phyloP scores from a whole-genome alignment of 75 land plant genomes.

The Cunninghamia lanceolata region DNA sequence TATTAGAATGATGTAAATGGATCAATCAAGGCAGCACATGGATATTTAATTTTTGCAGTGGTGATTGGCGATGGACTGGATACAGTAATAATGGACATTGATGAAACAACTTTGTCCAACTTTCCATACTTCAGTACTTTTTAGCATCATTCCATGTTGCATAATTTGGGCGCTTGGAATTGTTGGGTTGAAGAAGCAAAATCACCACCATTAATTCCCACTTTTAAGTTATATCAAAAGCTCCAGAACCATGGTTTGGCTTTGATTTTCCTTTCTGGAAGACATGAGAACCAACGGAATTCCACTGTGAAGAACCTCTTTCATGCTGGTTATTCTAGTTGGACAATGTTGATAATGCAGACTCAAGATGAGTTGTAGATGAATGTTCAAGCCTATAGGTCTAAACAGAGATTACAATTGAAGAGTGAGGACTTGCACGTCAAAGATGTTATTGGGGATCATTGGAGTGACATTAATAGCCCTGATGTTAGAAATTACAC shows the following conservation, averaged over 20 bases:
- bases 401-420: no score
- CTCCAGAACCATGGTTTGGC: slow-evolving; percentile 17
- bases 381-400: no score
- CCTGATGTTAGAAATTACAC: slow-evolving; percentile 34
- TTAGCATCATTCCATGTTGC: slow-evolving; percentile 19
- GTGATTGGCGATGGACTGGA: slow-evolving; percentile 33
- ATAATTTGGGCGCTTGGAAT: slow-evolving; percentile 14
- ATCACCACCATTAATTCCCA: slow-evolving; percentile 20
- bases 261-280: no score
- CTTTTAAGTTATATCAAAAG: slow-evolving; percentile 17
- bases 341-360: slow-evolving; percentile 34
- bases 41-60: slow-evolving; percentile 8
- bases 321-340: slow-evolving; percentile 24
- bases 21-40: slow-evolving; percentile 19
- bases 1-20: slow-evolving; percentile 22
- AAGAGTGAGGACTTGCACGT: no score
- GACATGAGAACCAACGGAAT: slow-evolving; percentile 24
- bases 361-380: no score
- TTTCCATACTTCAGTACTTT: slow-evolving; percentile 22
- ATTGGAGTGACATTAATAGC: no score
- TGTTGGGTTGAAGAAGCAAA: slow-evolving; percentile 23
- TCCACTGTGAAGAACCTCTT: slow-evolving; percentile 28
- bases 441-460: no score
- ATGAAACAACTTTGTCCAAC: slow-evolving; percentile 41
- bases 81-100: slow-evolving; percentile 32